Evolutionary conservation across 345 rosid species (phyloP).

Genomic region (Acer saccharum): DNA sequence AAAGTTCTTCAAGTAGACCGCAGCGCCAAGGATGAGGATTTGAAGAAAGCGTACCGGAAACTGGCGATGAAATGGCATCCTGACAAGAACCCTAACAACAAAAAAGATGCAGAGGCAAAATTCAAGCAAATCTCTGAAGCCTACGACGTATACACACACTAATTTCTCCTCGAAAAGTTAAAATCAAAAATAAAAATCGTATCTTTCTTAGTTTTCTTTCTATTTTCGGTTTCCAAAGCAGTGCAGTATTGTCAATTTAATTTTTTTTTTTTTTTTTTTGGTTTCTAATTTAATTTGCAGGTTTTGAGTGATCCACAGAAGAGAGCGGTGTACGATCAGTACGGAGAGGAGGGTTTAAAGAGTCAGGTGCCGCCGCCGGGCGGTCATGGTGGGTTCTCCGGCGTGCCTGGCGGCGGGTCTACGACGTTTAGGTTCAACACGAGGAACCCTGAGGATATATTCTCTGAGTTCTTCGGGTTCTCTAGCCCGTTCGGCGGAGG

Average conservation of each 20-base stretch:
- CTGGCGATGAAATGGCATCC: conserved; percentile 98
- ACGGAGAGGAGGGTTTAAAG: conserved; percentile 84
- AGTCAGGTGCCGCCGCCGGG: conserved; percentile 84
- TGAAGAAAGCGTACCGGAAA: conserved; percentile 86
- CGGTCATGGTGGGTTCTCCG: conserved; percentile 51
- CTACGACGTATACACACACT: conserved; percentile 56
- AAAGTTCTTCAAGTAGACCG: conserved; percentile 77
- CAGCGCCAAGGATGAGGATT: conserved; percentile 70
- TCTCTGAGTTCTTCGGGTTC: conserved; percentile 84
- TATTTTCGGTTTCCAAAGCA: background rate
- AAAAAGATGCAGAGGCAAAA: conserved; percentile 87
- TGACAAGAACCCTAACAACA: conserved; percentile 81
- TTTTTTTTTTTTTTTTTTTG: background rate
- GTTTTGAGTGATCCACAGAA: conserved; percentile 84
- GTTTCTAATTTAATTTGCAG: conserved; percentile 29
- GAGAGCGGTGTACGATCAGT: conserved; percentile 81
- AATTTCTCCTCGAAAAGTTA: too few relatives aligned
- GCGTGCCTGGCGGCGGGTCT: conserved; percentile 37
- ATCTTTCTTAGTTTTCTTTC: background rate
- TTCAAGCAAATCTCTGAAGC: conserved; percentile 97
- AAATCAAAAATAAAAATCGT: too few relatives aligned
- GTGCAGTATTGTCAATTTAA: background rate
- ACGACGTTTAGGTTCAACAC: conserved; percentile 69
- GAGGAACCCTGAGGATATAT: conserved; percentile 78
- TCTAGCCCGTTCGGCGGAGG: conserved; percentile 64